These are phyloP conservation scores for Durusdinium trenchii DNA, from an alignment of 73 alveolate genomes.

Conservation along the genomic window DNA sequence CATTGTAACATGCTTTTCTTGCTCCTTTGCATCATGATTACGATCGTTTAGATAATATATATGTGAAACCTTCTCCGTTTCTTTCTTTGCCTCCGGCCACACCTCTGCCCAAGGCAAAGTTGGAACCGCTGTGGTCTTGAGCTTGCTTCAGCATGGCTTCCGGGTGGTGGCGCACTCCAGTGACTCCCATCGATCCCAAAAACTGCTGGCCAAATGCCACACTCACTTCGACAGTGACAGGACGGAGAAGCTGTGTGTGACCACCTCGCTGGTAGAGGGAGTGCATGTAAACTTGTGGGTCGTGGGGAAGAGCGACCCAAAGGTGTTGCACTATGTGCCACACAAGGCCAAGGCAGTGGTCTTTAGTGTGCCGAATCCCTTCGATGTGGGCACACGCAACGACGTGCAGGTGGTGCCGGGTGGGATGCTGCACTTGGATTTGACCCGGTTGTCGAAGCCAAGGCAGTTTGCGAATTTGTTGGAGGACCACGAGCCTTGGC, in stretches of 20 bases:
- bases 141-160: constrained; percentile 68
- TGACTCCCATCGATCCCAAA: constrained; percentile 29
- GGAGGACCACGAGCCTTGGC: background rate
- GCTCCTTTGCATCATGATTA: background rate
- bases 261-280: constrained; percentile 53
- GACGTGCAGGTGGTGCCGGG: constrained; percentile 24
- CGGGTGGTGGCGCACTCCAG: constrained; percentile 84
- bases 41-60: too few relatives aligned
- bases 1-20: background rate
- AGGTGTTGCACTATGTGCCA: constrained; percentile 71
- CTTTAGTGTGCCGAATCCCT: constrained; percentile 85
- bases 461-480: constrained; percentile 65
- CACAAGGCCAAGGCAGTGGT: constrained; percentile 58
- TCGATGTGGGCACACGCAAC: background rate
- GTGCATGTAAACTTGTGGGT: constrained; percentile 46
- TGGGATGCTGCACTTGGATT: constrained; percentile 59
- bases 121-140: constrained; percentile 74
- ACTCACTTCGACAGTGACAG: background rate
- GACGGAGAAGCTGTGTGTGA: background rate
- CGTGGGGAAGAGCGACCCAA: constrained; percentile 62
- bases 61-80: too few relatives aligned
- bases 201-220: constrained; percentile 47
- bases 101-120: constrained; percentile 53
- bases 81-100: too few relatives aligned
- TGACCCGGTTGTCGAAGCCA: constrained; percentile 34